Evolutionary conservation across 306 rosid species (phyloP).

Genomic region (Mimosa pudica): DNA sequence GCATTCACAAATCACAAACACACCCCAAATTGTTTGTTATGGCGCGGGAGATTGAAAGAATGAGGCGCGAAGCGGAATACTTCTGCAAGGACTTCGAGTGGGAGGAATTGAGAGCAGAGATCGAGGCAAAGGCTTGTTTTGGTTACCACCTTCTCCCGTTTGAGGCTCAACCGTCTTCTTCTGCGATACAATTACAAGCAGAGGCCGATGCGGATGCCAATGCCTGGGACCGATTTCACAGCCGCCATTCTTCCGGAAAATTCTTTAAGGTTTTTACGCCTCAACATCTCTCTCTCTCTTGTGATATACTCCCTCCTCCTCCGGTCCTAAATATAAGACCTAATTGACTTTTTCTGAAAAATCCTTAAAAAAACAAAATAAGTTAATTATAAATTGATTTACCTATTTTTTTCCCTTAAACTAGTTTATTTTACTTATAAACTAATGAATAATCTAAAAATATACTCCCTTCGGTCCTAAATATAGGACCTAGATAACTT

Average conservation of each 20-base stretch:
- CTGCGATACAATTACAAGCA: slow-evolving; percentile 13
- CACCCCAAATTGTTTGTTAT: too few species aligned
- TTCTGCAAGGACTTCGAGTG: slow-evolving; percentile 79
- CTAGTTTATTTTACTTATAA: too few species aligned
- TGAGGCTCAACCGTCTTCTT: slow-evolving; percentile 25
- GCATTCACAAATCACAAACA: too few species aligned
- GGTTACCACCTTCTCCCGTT: slow-evolving; percentile 62
- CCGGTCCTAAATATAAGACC: too few species aligned
- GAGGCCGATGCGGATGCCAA: slow-evolving; percentile 45
- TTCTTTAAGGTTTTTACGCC: slow-evolving; percentile 72
- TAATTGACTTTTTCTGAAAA: too few species aligned
- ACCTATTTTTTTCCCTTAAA: too few species aligned
- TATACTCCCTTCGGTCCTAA: too few species aligned
- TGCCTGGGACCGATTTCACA: slow-evolving; percentile 82
- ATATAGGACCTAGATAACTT: too few species aligned
- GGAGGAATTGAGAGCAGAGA: slow-evolving; percentile 66
- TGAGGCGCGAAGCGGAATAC: slow-evolving; percentile 49
- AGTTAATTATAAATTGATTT: too few species aligned
- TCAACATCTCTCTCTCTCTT: background rate
- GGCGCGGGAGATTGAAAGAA: slow-evolving; percentile 1
- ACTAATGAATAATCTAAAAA: too few species aligned
- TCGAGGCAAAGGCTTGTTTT: slow-evolving; percentile 60
- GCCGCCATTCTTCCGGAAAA: slow-evolving; percentile 86
- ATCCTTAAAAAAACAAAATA: too few species aligned
- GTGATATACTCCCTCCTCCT: too few species aligned